Conservation (phyloP, 345 rosid species). For the Passiflora organensis region DNA sequence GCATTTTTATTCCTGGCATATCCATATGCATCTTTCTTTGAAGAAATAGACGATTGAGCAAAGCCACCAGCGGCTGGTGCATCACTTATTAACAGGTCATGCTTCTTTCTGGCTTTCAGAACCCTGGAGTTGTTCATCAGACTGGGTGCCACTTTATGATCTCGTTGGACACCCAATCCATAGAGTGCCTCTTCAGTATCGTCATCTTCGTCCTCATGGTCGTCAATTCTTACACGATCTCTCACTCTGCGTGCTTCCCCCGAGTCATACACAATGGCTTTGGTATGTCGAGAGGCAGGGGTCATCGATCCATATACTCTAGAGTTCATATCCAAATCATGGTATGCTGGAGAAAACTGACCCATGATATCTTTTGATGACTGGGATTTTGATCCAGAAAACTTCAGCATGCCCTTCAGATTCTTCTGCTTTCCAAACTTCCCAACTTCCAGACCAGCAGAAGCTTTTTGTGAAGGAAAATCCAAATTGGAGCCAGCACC, state of each 20-base stretch:
- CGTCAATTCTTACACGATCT: conserved; percentile 43
- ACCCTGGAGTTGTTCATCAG: conserved; percentile 37
- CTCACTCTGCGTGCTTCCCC: conserved; percentile 39
- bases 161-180: conserved; percentile 51
- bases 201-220: conserved; percentile 29
- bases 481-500: conserved; percentile 42
- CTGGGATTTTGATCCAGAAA: conserved; percentile 41
- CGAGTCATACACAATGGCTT: conserved; percentile 38
- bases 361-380: conserved; percentile 33
- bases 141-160: conserved; percentile 29
- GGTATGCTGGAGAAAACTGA: conserved; percentile 37
- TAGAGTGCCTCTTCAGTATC: conserved; percentile 51
- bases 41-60: conserved; percentile 51
- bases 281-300: conserved; percentile 36
- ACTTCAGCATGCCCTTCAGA: conserved; percentile 55
- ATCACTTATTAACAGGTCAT: conserved; percentile 36
- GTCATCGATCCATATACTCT: conserved; percentile 34
- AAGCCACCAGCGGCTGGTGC: conserved; percentile 40
- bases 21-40: conserved; percentile 42
- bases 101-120: conserved; percentile 51
- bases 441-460: conserved; percentile 29
- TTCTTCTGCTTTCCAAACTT: conserved; percentile 59
- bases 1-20: conserved; percentile 37
- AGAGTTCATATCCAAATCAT: conserved; percentile 47
- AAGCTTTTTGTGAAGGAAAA: conserved; percentile 37